A percentile compares a stretch with the other conserved stretches of the same genome.
Conservation (phyloP, 2,329 filamentous ascomycete species). For the Claviceps pazoutovae region DNA sequence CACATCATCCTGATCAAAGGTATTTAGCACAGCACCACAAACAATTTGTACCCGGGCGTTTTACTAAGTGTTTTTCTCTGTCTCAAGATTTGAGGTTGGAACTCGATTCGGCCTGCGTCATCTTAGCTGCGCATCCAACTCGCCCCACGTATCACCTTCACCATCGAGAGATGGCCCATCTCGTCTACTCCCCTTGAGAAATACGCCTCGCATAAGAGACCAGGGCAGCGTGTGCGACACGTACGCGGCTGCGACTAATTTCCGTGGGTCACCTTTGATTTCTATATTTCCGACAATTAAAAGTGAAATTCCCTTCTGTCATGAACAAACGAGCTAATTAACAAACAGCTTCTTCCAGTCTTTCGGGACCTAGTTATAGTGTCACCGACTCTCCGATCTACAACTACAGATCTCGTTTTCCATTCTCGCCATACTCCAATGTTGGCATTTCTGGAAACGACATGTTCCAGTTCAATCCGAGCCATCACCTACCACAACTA, state of each 20-base stretch:
- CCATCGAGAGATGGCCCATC: constrained; percentile 15
- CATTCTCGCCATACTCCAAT: constrained; percentile 13
- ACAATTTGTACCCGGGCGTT: neutral
- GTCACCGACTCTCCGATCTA: constrained; percentile 19
- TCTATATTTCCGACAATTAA: neutral
- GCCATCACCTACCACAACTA: constrained; percentile 7
- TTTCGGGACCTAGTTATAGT: constrained; percentile 15
- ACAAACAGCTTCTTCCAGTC: constrained; percentile 12
- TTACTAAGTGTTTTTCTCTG: constrained; percentile 3
- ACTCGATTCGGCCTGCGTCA: constrained; percentile 21
- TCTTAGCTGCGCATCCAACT: constrained; percentile 23
- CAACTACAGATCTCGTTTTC: constrained; percentile 15
- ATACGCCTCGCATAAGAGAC: constrained; percentile 10
- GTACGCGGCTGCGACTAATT: constrained; percentile 3
- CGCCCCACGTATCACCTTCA: constrained; percentile 24
- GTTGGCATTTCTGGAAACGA: constrained; percentile 14
- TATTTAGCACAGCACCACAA: constrained; percentile 2
- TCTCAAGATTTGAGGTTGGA: constrained; percentile 18
- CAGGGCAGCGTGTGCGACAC: constrained; percentile 6
- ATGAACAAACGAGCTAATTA: neutral
- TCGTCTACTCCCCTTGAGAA: constrained; percentile 13
- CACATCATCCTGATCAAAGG: constrained; percentile 13
- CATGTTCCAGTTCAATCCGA: constrained; percentile 13
- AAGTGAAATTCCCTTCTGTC: neutral
- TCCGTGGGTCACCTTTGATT: constrained; percentile 3